Conservation (phyloP, 1,139 yeast genomes). For the Candida pseudoviswanathii region DNA sequence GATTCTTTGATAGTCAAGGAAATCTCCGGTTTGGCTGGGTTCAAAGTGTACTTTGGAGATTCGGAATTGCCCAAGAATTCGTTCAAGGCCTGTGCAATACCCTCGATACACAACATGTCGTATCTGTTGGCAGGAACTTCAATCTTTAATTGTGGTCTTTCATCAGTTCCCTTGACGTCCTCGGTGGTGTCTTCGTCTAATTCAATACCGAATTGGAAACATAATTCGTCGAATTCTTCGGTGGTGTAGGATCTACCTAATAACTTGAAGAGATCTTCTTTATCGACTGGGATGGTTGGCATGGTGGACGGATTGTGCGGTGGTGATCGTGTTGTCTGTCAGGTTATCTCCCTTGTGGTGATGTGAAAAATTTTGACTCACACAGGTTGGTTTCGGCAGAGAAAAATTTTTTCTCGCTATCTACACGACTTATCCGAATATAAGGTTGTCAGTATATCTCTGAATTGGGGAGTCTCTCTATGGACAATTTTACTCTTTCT, state of each 20-base stretch:
- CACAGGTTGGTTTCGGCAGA: slow-evolving; percentile 1
- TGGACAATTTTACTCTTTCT: neutral
- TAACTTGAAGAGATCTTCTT: slow-evolving; percentile 82
- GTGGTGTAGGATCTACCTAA: slow-evolving; percentile 83
- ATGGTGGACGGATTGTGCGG: slow-evolving; percentile 36
- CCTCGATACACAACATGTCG: slow-evolving; percentile 97
- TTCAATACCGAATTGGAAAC: slow-evolving; percentile 97
- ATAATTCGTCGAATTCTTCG: slow-evolving; percentile 92
- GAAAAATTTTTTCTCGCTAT: neutral
- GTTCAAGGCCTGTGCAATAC: slow-evolving; percentile 92
- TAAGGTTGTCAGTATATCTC: too few species aligned
- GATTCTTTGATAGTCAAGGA: slow-evolving; percentile 75
- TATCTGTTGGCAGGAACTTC: slow-evolving; percentile 98
- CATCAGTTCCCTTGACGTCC: slow-evolving; percentile 65
- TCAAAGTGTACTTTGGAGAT: slow-evolving; percentile 68
- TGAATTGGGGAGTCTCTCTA: too few species aligned
- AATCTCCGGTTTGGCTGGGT: slow-evolving; percentile 61
- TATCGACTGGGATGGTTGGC: slow-evolving; percentile 98
- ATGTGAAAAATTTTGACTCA: slow-evolving; percentile 19
- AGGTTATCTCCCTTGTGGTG: neutral
- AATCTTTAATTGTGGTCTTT: slow-evolving; percentile 94
- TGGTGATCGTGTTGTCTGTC: neutral
- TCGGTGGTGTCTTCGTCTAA: slow-evolving; percentile 94
- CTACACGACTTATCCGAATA: neutral
- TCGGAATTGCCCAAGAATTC: slow-evolving; percentile 75